These are phyloP conservation scores for Rhynchosporium graminicola DNA, from an alignment of 2,329 filamentous ascomycete species.

Conservation along the genomic window DNA sequence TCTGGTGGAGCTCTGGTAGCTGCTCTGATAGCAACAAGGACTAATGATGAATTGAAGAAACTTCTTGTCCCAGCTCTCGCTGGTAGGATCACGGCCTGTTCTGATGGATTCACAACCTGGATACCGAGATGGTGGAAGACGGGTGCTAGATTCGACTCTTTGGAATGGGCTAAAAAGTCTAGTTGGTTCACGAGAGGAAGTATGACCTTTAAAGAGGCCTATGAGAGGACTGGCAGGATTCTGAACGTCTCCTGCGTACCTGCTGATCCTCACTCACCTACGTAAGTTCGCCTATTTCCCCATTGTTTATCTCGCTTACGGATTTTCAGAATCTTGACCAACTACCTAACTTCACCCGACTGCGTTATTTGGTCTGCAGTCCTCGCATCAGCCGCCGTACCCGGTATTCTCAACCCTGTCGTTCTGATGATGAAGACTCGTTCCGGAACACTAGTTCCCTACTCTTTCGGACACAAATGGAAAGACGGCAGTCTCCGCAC, in stretches of 20 bases:
- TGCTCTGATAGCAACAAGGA: conserved; percentile 82
- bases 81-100: conserved; percentile 79
- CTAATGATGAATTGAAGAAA: conserved; percentile 84
- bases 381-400: conserved; percentile 90
- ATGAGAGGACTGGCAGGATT: conserved; percentile 88
- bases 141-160: conserved; percentile 88
- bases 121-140: conserved; percentile 84
- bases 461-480: conserved; percentile 98
- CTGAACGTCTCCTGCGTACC: conserved; percentile 96
- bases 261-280: conserved; percentile 88
- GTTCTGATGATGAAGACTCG: conserved; percentile 88
- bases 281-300: conserved; percentile 27
- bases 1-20: conserved; percentile 92
- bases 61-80: conserved; percentile 87
- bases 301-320: conserved; percentile 24
- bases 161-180: conserved; percentile 84
- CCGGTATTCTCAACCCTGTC: conserved; percentile 91
- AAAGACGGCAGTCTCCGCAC: conserved; percentile 94
- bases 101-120: conserved; percentile 77
- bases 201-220: conserved; percentile 93
- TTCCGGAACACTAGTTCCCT: conserved; percentile 77
- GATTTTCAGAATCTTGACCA: conserved; percentile 84
- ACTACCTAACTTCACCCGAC: conserved; percentile 92
- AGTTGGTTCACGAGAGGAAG: conserved; percentile 91
- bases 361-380: conserved; percentile 99